Base-by-base conservation (phyloP, 768 basidiomycete genomes). In the Tephrocybe sp. region DNA sequence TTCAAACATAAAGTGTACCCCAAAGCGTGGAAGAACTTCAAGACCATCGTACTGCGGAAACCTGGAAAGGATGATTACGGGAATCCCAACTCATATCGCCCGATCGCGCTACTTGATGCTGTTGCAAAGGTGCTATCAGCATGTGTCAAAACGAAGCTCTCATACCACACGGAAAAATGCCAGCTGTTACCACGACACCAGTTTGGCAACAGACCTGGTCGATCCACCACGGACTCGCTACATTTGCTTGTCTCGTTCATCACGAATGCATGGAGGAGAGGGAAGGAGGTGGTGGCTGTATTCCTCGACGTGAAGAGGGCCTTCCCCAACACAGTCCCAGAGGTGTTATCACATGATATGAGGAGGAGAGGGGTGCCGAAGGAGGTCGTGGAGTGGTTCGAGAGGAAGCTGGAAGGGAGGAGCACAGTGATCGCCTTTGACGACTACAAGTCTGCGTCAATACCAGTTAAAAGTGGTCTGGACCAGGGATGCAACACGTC, bases 61-160 rank as follows among this genome's bases (percentile, higher is more conserved):
- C 71, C 70, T 11, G 69, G 69, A 3, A 64, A 64, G 42, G 22
- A 52, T 0, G 61, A 69, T 54, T 75, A 75, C 56, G 41, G 55
- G 1, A 35, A 54, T 2, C 57, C 71, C 4, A 62, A 63, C 34
- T 59, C 68, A 9, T 71, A 61, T 45, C 53, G 69, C 2, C 71
- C 67, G 0, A 72, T 74, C 6, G 64, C 64, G 0, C 65, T 74
- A 1, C 47, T 66, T 5, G 49, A 64, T 40, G 49, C 47, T 0
- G 43, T 52, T 9, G 61, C 58, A 5, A 53, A 53, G 15, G 24
- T 63, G 2, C 55, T 66, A n/a, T 58, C 50, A 15, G 37, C 41
- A 2, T 54, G 63, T 16, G 34, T 53, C 6, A 62, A 64, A 4
- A 44, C 54, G 19, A 55, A 57, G 4, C 44, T 71, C 0, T 25